phyloP scores from a whole-genome alignment of 2,329 filamentous ascomycete genomes.

The Saccharata proteae region DNA sequence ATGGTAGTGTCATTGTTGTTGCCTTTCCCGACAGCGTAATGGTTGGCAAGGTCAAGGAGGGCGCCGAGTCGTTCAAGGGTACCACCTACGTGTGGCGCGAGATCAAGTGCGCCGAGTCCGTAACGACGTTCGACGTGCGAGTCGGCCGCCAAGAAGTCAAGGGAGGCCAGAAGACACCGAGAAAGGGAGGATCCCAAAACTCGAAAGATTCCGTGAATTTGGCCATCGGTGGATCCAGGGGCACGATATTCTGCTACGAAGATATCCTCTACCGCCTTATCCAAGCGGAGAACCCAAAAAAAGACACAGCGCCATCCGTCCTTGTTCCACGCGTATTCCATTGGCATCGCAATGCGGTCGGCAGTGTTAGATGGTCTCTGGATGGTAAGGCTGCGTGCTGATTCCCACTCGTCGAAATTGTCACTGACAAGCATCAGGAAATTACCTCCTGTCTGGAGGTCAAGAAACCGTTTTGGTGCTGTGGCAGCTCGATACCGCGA shows the following conservation, averaged over 20 bases:
- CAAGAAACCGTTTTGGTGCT: slow-evolving; percentile 79
- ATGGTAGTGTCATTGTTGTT: slow-evolving; percentile 48
- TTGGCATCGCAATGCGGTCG: slow-evolving; percentile 81
- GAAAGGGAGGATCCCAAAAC: slow-evolving; percentile 20
- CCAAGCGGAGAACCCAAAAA: slow-evolving; percentile 28
- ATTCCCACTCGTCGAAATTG: no score
- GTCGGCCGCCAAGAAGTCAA: slow-evolving; percentile 32
- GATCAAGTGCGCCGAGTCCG: slow-evolving; percentile 45
- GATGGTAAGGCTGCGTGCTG: slow-evolving; percentile 52
- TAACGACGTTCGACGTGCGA: slow-evolving; percentile 30
- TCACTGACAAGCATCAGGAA: slow-evolving; percentile 42
- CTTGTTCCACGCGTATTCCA: slow-evolving; percentile 57
- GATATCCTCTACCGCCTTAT: slow-evolving; percentile 52
- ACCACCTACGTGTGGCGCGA: slow-evolving; percentile 42
- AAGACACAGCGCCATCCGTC: slow-evolving; percentile 24
- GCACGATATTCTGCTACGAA: slow-evolving; percentile 70
- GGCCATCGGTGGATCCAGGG: slow-evolving; percentile 62
- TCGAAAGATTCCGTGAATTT: slow-evolving; percentile 50
- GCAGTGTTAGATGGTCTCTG: slow-evolving; percentile 77
- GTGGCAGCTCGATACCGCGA: slow-evolving; percentile 85
- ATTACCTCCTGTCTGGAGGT: slow-evolving; percentile 90
- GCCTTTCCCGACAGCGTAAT: slow-evolving; percentile 44
- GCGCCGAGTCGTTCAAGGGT: slow-evolving; percentile 23
- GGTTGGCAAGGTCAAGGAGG: slow-evolving; percentile 41
- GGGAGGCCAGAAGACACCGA: slow-evolving; percentile 31